Percentiles rank a stretch among this genome's conserved stretches.
These are phyloP conservation scores for Pseudoperonospora humuli DNA, from an alignment of 352 stramenopile species.

Conservation along the genomic window DNA sequence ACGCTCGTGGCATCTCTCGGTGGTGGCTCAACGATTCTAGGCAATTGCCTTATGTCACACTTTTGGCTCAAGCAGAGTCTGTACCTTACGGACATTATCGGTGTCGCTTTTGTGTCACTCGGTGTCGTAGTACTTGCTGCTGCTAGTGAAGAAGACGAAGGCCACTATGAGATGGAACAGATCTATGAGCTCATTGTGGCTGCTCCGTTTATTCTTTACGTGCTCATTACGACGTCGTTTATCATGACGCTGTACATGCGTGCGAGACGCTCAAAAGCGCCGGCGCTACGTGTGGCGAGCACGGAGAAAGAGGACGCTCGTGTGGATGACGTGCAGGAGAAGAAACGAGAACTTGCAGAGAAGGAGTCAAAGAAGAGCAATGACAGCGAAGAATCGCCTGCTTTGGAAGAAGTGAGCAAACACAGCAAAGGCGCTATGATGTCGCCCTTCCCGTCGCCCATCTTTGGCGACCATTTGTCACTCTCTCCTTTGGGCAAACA, in stretches of 20 bases:
- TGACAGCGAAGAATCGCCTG: slow-evolving; percentile 15
- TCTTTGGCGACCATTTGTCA: slow-evolving; percentile 45
- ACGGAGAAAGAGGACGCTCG: slow-evolving; percentile 40
- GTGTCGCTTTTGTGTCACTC: slow-evolving; percentile 65
- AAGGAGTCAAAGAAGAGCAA: slow-evolving; percentile 18
- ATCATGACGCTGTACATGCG: slow-evolving; percentile 80
- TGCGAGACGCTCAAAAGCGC: slow-evolving; percentile 68
- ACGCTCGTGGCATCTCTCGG: slow-evolving; percentile 77
- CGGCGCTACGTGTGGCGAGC: slow-evolving; percentile 57
- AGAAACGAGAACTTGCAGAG: slow-evolving; percentile 38
- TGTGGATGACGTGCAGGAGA: slow-evolving; percentile 49
- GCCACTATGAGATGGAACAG: slow-evolving; percentile 80
- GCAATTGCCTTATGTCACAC: slow-evolving; percentile 78
- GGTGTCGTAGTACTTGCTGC: slow-evolving; percentile 75
- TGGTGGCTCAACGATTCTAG: slow-evolving; percentile 75
- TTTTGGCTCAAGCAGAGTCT: slow-evolving; percentile 85
- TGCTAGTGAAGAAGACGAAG: slow-evolving; percentile 57
- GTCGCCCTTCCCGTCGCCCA: slow-evolving; percentile 74
- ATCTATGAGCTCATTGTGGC: slow-evolving; percentile 79
- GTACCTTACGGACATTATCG: slow-evolving; percentile 77
- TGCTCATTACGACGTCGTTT: slow-evolving; percentile 71
- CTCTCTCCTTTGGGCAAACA: slow-evolving; percentile 29
- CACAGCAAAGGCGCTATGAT: slow-evolving; percentile 46
- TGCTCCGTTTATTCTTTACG: slow-evolving; percentile 79
- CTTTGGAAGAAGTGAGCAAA: slow-evolving; percentile 25